Conservation (phyloP, 805 yeast species). For the Candida glaebosa region DNA sequence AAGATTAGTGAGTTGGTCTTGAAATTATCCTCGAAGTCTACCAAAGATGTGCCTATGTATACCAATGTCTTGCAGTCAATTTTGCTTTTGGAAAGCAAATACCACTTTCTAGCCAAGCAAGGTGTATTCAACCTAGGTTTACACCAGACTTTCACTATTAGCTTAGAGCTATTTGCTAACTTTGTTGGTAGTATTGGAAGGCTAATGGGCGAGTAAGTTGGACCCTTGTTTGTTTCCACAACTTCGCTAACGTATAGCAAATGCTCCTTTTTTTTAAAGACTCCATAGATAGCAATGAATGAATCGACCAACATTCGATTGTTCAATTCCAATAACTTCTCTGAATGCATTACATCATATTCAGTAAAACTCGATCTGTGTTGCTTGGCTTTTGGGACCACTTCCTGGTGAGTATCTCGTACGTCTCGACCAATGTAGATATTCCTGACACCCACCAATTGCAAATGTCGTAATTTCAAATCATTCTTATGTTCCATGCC, state of each 20-base stretch:
- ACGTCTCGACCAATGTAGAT: neutral
- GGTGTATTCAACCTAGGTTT: conserved; percentile 2
- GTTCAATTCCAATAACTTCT: conserved; percentile 12
- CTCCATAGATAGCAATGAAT: conserved; percentile 24
- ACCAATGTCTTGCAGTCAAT: conserved; percentile 16
- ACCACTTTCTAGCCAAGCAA: conserved; percentile 15
- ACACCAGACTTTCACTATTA: conserved; percentile 21
- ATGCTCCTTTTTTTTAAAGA: conserved; percentile 8
- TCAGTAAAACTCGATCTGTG: neutral
- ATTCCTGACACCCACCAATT: neutral
- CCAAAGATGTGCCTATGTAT: conserved; percentile 5
- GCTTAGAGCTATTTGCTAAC: conserved; percentile 5
- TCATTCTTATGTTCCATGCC: conserved; percentile 4
- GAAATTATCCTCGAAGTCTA: conserved; percentile 12
- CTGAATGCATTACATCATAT: neutral
- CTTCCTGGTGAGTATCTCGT: neutral
- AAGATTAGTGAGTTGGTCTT: conserved; percentile 20
- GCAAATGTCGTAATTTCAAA: conserved; percentile 5
- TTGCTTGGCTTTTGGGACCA: neutral
- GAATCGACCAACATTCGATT: conserved; percentile 17
- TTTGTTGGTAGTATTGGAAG: conserved; percentile 18
- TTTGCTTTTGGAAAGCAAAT: conserved; percentile 13
- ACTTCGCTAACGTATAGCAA: conserved; percentile 34
- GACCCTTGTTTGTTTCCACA: conserved; percentile 16
- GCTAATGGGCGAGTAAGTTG: conserved; percentile 24